Evolutionary conservation across 1,284 basidiomycete genomes (phyloP), one percentile per base, ranked within the genome.

Genomic region (Malassezia furfur): DNA sequence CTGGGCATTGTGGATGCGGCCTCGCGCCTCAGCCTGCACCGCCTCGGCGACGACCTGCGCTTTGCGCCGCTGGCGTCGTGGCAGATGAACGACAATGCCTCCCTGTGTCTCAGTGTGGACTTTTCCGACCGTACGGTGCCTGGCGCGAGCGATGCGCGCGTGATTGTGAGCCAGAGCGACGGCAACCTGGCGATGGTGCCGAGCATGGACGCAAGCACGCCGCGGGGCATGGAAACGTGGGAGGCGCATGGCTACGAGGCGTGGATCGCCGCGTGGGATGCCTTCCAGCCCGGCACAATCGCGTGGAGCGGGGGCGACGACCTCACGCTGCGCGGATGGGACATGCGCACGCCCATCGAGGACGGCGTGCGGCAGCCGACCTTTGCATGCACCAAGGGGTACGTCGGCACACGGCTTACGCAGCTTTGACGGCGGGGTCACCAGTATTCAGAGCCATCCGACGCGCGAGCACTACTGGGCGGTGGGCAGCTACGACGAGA

Each of bases 291-390:
- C 12, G 60, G 64, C 0, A 52, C 48, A 9, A 60, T 85, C 14
- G 79, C 93, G 2, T 96, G 89, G 78, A 91, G 88, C 14, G 91
- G 93, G 5, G 93, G 94, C 0, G 94, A 99, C 70, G 94, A 99
- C 74, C 79, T 89, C 25, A 85, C 81, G 60, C 77, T 96, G 65
- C 93, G 91, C 75, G 83, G 82, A 9, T 99, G 94, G 94, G 94
- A 99, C 75, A 69, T 77, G 0, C 78, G 77, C 12, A 51, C 47
- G n/a, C 51, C 60, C 0, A 49, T 52, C 17, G 37, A 51, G 21
- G 40, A 56, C 22, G 25, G 35, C 2, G 30, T 50, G 11, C 57
- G 67, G 2, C n/a, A 40, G 2, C 84, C 91, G 0, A 80, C 80
- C 0, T 85, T 86, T 60, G 77, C 81, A 15, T 90, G 91, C 68